Evolutionary conservation across 345 rosid genomes (phyloP).

Genomic region (Raphanus raphanistrum): DNA sequence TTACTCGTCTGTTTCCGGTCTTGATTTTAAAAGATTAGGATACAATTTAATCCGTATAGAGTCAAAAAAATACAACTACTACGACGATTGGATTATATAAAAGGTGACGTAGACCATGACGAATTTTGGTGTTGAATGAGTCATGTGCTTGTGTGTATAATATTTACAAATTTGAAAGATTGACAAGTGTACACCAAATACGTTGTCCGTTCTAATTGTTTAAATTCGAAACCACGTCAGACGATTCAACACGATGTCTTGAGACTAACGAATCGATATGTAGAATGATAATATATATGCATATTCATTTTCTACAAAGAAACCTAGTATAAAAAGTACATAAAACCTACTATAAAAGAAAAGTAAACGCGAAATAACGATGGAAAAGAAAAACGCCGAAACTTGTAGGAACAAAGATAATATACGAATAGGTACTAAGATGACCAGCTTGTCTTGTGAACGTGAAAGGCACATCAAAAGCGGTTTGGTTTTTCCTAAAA

Average conservation of each 20-base stretch:
- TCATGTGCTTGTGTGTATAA: slow-evolving; percentile 15
- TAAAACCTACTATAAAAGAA: neutral
- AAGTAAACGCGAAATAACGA: neutral
- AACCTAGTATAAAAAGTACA: neutral
- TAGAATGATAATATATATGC: neutral
- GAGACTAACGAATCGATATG: neutral
- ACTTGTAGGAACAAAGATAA: neutral
- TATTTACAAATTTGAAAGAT: neutral
- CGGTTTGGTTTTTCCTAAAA: neutral
- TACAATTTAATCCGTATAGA: neutral
- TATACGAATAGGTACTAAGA: neutral
- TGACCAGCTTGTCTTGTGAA: neutral
- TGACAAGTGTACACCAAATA: slow-evolving; percentile 11
- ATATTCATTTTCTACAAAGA: neutral
- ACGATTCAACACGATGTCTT: slow-evolving; percentile 6
- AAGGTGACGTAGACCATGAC: slow-evolving; percentile 32
- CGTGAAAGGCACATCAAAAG: neutral
- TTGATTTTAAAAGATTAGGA: neutral
- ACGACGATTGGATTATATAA: slow-evolving; percentile 6
- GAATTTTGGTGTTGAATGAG: slow-evolving; percentile 26
- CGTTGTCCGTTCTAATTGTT: slow-evolving; percentile 11
- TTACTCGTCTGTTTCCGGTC: neutral
- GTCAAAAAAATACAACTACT: slow-evolving; percentile 5
- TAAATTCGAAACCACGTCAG: slow-evolving; percentile 23
- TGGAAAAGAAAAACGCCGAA: neutral